These are phyloP conservation scores for Saposhnikovia divaricata DNA, from an alignment of 129 eudicot species.

Conservation along the genomic window DNA sequence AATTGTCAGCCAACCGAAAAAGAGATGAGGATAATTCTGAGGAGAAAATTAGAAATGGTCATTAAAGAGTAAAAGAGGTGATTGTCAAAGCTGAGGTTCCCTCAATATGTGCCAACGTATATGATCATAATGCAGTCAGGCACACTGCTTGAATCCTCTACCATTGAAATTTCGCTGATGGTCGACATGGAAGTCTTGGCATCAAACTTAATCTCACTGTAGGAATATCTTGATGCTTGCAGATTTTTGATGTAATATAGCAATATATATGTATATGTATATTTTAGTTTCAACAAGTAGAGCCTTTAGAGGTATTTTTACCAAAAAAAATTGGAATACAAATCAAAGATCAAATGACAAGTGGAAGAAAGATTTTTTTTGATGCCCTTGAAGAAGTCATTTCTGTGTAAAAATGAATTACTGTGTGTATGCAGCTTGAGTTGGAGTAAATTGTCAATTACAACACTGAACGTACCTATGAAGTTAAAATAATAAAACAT, in stretches of 20 bases:
- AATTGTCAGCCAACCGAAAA: constrained; percentile 23
- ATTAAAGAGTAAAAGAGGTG: constrained; percentile 14
- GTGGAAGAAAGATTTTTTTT: neutral
- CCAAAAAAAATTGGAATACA: neutral
- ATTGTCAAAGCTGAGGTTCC: neutral
- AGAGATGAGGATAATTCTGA: constrained; percentile 27
- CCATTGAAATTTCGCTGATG: neutral
- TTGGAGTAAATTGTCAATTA: neutral
- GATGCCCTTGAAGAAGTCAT: neutral
- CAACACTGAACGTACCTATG: too few species aligned
- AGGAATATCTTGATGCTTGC: neutral
- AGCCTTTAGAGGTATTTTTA: neutral
- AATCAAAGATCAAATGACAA: neutral
- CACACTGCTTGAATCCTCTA: neutral
- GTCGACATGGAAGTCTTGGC: constrained; percentile 9
- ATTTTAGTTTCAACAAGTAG: neutral
- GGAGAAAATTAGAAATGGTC: constrained; percentile 28
- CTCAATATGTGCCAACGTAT: neutral
- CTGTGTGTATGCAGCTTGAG: neutral
- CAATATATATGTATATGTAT: neutral
- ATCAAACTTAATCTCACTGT: neutral
- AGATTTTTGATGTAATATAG: constrained; percentile 6
- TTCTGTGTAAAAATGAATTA: neutral
- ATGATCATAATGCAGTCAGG: neutral
- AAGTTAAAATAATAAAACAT: too few species aligned